Conservation (phyloP, 805 yeast species). For the Priceomyces carsonii region DNA sequence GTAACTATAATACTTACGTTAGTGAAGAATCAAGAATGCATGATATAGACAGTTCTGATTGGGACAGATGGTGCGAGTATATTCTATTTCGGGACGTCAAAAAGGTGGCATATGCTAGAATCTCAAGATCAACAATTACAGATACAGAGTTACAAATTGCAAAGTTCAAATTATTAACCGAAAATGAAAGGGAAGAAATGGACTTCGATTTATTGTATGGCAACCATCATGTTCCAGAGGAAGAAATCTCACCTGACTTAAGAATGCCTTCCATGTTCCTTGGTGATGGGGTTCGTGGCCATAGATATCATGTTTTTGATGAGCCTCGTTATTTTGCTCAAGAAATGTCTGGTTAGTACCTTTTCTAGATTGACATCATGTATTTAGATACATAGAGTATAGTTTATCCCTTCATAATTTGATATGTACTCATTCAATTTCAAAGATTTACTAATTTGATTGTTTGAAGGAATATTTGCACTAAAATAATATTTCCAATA, state of each 20-base stretch:
- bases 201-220: conserved; percentile 49
- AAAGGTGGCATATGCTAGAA: conserved; percentile 91
- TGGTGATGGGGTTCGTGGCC: conserved; percentile 94
- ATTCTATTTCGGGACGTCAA: conserved; percentile 83
- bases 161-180: conserved; percentile 66
- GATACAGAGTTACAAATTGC: conserved; percentile 97
- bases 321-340: conserved; percentile 80
- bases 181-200: conserved; percentile 30
- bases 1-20: conserved; percentile 91
- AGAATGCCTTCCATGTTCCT: conserved; percentile 78
- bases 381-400: too few relatives aligned
- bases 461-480: too few relatives aligned
- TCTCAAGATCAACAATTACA: conserved; percentile 89
- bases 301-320: conserved; percentile 90
- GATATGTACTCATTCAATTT: too few relatives aligned
- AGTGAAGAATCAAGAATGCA: conserved; percentile 82
- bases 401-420: too few relatives aligned
- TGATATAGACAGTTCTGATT: conserved; percentile 90
- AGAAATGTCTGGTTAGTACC: too few relatives aligned
- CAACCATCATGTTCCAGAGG: conserved; percentile 56
- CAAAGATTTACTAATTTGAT: too few relatives aligned
- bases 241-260: conserved; percentile 56
- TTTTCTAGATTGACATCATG: too few relatives aligned
- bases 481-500: too few relatives aligned
- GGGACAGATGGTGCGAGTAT: conserved; percentile 99